Percentiles rank a stretch among this genome's conserved stretches.
Evolutionary conservation across 805 yeast genomes (phyloP).

Genomic region (Saturnispora serradocipensis): DNA sequence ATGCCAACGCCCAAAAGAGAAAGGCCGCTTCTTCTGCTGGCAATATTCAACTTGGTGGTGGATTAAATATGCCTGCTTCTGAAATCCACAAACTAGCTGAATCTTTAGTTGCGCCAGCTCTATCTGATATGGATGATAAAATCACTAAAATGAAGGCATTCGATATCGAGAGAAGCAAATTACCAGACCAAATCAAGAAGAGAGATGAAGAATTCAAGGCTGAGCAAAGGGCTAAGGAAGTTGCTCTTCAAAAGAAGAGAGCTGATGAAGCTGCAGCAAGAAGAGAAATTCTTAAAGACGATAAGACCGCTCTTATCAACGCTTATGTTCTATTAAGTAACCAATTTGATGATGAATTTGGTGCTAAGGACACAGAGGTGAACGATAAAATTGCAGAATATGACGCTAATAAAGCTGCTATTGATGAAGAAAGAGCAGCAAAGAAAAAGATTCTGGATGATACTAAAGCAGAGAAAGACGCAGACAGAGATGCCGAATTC

Average conservation of each 20-base stretch:
- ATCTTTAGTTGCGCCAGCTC: constrained; percentile 72
- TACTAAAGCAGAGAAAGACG: constrained; percentile 35
- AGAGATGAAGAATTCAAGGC: constrained; percentile 29
- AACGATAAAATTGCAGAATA: constrained; percentile 31
- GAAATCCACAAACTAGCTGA: constrained; percentile 78
- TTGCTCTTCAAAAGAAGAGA: constrained; percentile 28
- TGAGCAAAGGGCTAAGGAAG: constrained; percentile 32
- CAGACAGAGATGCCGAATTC: constrained; percentile 38
- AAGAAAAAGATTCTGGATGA: constrained; percentile 35
- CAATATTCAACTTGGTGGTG: constrained; percentile 79
- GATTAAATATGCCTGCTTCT: constrained; percentile 60
- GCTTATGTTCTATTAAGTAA: constrained; percentile 29
- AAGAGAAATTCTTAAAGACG: constrained; percentile 39
- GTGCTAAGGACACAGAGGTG: constrained; percentile 36
- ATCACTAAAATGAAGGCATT: constrained; percentile 57
- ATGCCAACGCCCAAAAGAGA: constrained; percentile 53
- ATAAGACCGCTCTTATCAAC: constrained; percentile 36
- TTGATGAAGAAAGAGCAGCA: constrained; percentile 34
- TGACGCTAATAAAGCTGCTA: constrained; percentile 32
- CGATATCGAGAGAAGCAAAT: constrained; percentile 36
- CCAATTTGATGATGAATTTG: constrained; percentile 31
- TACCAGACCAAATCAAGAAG: constrained; percentile 33
- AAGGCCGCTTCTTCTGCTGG: constrained; percentile 34
- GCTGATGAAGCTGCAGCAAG: constrained; percentile 28
- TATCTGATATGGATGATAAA: constrained; percentile 59